A percentile compares a stretch with the other conserved stretches of the same genome.
phyloP scores from a whole-genome alignment of 2,329 filamentous ascomycete species.

The Cercospora beticola region DNA sequence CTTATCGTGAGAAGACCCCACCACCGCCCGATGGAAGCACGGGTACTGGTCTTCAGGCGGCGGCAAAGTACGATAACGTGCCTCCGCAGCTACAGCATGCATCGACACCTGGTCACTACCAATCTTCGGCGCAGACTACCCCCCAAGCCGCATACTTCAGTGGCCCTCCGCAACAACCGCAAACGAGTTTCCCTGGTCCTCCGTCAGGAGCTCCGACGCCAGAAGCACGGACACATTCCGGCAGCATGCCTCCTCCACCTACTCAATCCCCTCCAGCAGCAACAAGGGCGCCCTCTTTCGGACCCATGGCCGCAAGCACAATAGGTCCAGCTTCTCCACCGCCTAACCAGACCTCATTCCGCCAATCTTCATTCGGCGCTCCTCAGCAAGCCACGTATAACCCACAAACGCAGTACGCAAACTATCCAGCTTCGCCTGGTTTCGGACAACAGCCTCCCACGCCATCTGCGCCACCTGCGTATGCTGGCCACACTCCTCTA shows the following conservation, averaged over 20 bases:
- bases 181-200: conserved; percentile 20
- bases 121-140: conserved; percentile 31
- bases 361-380: conserved; percentile 29
- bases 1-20: conserved; percentile 76
- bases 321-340: conserved; percentile 28
- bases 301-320: conserved; percentile 28
- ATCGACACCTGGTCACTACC: conserved; percentile 25
- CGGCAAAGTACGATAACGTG: conserved; percentile 40
- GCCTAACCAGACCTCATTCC: conserved; percentile 38
- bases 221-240: conserved; percentile 19
- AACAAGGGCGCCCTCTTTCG: conserved; percentile 27
- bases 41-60: conserved; percentile 46
- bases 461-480: conserved; percentile 37
- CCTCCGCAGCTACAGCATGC: conserved; percentile 32
- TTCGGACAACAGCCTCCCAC: conserved; percentile 34
- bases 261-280: conserved; percentile 22
- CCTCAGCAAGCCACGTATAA: conserved; percentile 42
- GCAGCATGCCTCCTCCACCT: conserved; percentile 29
- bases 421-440: conserved; percentile 30
- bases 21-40: conserved; percentile 65
- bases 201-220: conserved; percentile 21
- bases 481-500: conserved; percentile 39
- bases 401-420: conserved; percentile 28
- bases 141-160: conserved; percentile 42
- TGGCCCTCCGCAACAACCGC: conserved; percentile 39